phyloP scores from a whole-genome alignment of 192 early-diverging fungal genomes.

The Mortierella alpina region DNA sequence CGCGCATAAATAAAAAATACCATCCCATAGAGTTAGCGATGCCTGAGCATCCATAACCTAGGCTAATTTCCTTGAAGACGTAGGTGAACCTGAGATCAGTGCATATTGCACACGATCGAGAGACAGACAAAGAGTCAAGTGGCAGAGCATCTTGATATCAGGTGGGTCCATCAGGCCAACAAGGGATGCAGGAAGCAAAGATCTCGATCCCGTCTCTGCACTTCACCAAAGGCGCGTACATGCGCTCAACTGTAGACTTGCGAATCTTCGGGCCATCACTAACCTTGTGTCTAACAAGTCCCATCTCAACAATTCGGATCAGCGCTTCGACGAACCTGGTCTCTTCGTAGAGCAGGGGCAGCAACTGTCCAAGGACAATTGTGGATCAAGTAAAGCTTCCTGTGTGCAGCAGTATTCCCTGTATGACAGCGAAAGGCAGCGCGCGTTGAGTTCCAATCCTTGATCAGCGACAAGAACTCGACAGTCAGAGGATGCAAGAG shows the following conservation, averaged over 20 bases:
- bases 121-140: constrained; percentile 88
- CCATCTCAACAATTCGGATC: constrained; percentile 94
- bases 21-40: no score
- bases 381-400: constrained; percentile 84
- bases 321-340: constrained; percentile 73
- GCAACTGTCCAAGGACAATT: constrained; percentile 66
- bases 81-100: not conserved
- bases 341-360: constrained; percentile 72
- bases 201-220: constrained; percentile 81
- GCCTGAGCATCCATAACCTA: constrained; percentile 18
- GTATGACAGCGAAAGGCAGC: constrained; percentile 79
- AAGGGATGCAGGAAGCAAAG: constrained; percentile 74
- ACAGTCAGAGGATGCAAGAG: constrained; percentile 74
- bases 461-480: constrained; percentile 80
- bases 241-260: constrained; percentile 86
- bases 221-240: constrained; percentile 89
- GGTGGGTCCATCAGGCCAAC: constrained; percentile 84
- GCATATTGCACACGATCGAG: constrained; percentile 53
- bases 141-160: constrained; percentile 88
- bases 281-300: constrained; percentile 93
- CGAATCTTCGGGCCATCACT: constrained; percentile 94
- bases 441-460: constrained; percentile 84
- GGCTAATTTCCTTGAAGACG: constrained; percentile 10
- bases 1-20: no score
- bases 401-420: constrained; percentile 83